These are phyloP conservation scores for Cadophora sp. DNA, from an alignment of 2,329 filamentous ascomycete genomes.

Conservation along the genomic window DNA sequence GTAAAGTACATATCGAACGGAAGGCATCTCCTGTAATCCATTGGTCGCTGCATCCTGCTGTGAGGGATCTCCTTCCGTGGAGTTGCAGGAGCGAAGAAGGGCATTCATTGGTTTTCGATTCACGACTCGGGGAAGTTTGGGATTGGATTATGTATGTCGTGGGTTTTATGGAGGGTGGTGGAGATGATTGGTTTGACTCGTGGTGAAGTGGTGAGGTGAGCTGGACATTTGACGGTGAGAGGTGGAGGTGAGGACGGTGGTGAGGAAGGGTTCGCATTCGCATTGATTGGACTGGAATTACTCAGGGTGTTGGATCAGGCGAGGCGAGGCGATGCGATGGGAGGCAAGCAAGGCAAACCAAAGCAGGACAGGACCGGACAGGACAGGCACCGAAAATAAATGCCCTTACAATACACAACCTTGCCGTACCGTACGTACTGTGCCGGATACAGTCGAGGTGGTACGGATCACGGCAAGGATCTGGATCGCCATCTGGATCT, in stretches of 20 bases:
- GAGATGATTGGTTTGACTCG: constrained; percentile 9
- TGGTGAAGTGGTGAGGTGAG: not conserved
- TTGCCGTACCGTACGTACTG: not conserved
- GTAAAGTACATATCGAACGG: not conserved
- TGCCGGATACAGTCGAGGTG: too few species aligned
- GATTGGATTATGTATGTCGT: not conserved
- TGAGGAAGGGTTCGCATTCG: constrained; percentile 5
- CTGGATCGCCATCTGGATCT: not conserved
- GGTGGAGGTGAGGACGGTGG: not conserved
- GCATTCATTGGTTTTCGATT: constrained; percentile 1
- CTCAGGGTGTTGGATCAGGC: constrained; percentile 3
- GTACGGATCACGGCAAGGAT: too few species aligned
- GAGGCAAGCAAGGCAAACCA: not conserved
- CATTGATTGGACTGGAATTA: constrained; percentile 16
- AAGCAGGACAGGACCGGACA: not conserved
- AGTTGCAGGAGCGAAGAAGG: not conserved
- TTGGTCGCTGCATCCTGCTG: constrained; percentile 1
- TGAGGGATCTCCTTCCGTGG: not conserved
- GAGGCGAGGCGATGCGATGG: not conserved
- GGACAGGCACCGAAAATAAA: constrained; percentile 11
- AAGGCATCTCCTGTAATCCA: not conserved
- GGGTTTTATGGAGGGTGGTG: not conserved
- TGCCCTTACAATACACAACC: too few species aligned
- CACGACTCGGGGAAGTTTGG: not conserved
- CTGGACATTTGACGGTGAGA: not conserved